Percentiles rank a stretch among this genome's conserved stretches.
Conservation (phyloP, 2,329 filamentous ascomycete species). For the Fusarium sp. region DNA sequence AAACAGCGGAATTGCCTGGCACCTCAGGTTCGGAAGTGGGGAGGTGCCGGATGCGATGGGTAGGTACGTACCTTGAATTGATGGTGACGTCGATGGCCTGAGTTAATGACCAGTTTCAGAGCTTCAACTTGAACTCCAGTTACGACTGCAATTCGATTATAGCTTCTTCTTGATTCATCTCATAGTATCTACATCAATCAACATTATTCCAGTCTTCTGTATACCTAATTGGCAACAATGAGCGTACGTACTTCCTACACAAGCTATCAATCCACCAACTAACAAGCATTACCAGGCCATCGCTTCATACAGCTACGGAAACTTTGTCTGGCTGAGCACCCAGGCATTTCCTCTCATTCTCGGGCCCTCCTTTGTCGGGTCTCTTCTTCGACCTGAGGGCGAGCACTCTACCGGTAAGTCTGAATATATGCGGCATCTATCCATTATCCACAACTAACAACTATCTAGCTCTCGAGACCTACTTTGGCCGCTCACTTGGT, state of each 20-base stretch:
- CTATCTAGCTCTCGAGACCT: constrained; percentile 73
- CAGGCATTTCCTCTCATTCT: constrained; percentile 64
- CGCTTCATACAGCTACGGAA: constrained; percentile 66
- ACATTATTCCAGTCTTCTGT: too few relatives aligned
- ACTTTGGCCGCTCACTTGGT: constrained; percentile 81
- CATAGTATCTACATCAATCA: neutral
- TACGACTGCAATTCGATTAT: neutral
- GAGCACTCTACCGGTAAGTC: constrained; percentile 52
- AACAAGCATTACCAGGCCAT: constrained; percentile 57
- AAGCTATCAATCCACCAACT: constrained; percentile 4
- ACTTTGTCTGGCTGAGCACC: constrained; percentile 65
- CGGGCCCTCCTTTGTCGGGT: constrained; percentile 64
- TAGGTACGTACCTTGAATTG: constrained; percentile 5
- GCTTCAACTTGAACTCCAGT: neutral
- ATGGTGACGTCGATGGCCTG: constrained; percentile 33
- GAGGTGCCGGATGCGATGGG: constrained; percentile 12
- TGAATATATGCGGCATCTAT: neutral
- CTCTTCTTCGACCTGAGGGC: constrained; percentile 58
- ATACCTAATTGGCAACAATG: constrained; percentile 22
- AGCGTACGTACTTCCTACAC: constrained; percentile 31
- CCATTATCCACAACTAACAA: constrained; percentile 3
- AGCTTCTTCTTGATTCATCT: neutral
- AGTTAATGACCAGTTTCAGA: constrained; percentile 9
- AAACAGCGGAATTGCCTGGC: neutral
- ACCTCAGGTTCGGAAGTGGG: constrained; percentile 18